Conservation (phyloP, 192 early-diverging fungal species). For the Obelidium mucronatum region DNA sequence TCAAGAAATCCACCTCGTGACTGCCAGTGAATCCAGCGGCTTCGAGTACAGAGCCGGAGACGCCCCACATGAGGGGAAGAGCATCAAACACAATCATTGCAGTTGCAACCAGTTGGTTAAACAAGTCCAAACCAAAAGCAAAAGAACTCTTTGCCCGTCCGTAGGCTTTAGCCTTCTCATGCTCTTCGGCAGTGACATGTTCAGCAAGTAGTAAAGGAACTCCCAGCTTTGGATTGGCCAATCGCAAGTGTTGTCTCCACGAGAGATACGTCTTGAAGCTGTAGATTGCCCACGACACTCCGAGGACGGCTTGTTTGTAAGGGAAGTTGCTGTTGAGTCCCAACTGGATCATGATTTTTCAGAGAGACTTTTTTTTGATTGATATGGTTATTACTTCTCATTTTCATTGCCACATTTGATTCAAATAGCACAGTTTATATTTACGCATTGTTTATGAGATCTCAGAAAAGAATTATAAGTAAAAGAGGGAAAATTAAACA, state of each 20-base stretch:
- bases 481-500: too few species aligned
- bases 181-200: conserved; percentile 80
- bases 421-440: too few species aligned
- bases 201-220: conserved; percentile 71
- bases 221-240: conserved; percentile 60
- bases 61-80: conserved; percentile 77
- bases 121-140: conserved; percentile 67
- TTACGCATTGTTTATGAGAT: too few species aligned
- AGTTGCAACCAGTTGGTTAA: conserved; percentile 73
- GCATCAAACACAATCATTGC: conserved; percentile 72
- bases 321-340: background rate
- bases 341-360: background rate
- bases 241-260: conserved; percentile 35
- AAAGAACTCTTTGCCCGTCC: conserved; percentile 82
- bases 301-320: background rate
- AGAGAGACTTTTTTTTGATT: too few species aligned
- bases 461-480: too few species aligned
- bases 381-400: too few species aligned
- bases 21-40: conserved; percentile 62
- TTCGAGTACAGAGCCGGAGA: conserved; percentile 60
- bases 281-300: background rate
- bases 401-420: too few species aligned
- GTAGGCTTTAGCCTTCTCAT: conserved; percentile 81
- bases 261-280: background rate
- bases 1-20: conserved; percentile 62